These are phyloP conservation scores for Albizia julibrissin DNA, from an alignment of 306 rosid species.

Conservation along the genomic window DNA sequence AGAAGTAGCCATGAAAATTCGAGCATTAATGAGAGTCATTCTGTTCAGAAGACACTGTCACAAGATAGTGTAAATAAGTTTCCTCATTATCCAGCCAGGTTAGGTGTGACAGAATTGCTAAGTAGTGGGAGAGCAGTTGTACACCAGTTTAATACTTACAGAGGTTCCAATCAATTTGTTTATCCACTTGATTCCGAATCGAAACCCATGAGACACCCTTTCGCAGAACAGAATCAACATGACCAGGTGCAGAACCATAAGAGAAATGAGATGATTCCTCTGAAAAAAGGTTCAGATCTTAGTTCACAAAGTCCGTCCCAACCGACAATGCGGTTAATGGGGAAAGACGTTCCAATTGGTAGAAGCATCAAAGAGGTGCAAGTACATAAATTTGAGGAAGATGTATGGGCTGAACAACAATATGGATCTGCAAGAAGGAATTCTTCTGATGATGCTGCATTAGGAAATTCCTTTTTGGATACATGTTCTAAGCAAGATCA, in stretches of 20 bases:
- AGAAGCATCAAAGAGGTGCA: constrained; percentile 64
- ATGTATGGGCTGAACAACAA: constrained; percentile 66
- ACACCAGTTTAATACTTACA: constrained; percentile 45
- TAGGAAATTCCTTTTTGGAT: constrained; percentile 40
- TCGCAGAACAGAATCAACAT: constrained; percentile 48
- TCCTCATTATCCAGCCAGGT: constrained; percentile 65
- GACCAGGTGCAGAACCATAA: constrained; percentile 49
- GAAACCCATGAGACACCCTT: constrained; percentile 37
- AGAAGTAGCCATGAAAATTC: constrained; percentile 48
- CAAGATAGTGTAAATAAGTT: constrained; percentile 47
- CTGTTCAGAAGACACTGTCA: constrained; percentile 32
- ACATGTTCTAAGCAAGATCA: constrained; percentile 55
- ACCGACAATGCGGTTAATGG: constrained; percentile 97
- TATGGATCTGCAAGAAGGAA: constrained; percentile 40
- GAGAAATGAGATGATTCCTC: constrained; percentile 37
- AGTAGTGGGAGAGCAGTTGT: constrained; percentile 53
- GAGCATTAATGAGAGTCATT: constrained; percentile 44
- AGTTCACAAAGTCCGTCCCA: constrained; percentile 48
- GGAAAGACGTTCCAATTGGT: constrained; percentile 95
- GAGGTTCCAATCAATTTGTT: constrained; percentile 43
- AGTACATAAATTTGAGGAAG: constrained; percentile 49
- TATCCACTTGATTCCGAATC: constrained; percentile 48
- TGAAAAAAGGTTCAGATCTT: constrained; percentile 53
- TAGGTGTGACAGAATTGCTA: constrained; percentile 53
- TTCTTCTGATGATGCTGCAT: constrained; percentile 42